phyloP scores from a whole-genome alignment of 2,329 filamentous ascomycete species.

The Phaeosphaeriaceae sp. region DNA sequence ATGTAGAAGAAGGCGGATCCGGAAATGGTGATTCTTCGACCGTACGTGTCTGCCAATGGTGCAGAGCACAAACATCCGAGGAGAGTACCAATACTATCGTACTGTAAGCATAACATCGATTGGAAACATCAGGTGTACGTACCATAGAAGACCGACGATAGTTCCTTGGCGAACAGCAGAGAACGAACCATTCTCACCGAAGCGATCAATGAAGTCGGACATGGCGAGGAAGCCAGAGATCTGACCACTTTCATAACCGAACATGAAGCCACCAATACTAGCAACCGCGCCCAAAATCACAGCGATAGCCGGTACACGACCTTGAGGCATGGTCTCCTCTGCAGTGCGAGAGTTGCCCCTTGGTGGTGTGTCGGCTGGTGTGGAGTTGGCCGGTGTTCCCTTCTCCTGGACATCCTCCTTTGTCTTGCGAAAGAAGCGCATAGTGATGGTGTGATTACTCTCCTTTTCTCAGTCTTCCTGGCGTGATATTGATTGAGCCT shows the following conservation, averaged over 20 bases:
- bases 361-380: slow-evolving; percentile 33
- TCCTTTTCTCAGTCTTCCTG: background rate
- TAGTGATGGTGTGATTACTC: slow-evolving; percentile 10
- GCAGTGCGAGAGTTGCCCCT: slow-evolving; percentile 27
- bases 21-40: slow-evolving; percentile 68
- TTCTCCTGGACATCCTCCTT: slow-evolving; percentile 27
- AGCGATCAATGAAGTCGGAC: slow-evolving; percentile 41
- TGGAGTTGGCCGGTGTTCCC: slow-evolving; percentile 31
- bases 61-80: slow-evolving; percentile 69
- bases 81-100: slow-evolving; percentile 67
- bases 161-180: slow-evolving; percentile 43
- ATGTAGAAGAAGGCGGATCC: slow-evolving; percentile 68
- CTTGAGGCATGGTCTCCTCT: slow-evolving; percentile 21
- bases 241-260: slow-evolving; percentile 17
- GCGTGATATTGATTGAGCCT: background rate
- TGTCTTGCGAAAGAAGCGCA: slow-evolving; percentile 33
- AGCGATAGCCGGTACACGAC: slow-evolving; percentile 35
- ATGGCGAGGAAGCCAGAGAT: slow-evolving; percentile 42
- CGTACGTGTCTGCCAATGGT: slow-evolving; percentile 67
- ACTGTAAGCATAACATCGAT: background rate
- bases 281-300: slow-evolving; percentile 40
- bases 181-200: slow-evolving; percentile 42
- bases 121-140: slow-evolving; percentile 11
- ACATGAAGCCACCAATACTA: slow-evolving; percentile 47
- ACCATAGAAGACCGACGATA: slow-evolving; percentile 46